Evolutionary conservation across 2,329 filamentous ascomycete genomes (phyloP).

Genomic region (Pseudocercospora vitis): DNA sequence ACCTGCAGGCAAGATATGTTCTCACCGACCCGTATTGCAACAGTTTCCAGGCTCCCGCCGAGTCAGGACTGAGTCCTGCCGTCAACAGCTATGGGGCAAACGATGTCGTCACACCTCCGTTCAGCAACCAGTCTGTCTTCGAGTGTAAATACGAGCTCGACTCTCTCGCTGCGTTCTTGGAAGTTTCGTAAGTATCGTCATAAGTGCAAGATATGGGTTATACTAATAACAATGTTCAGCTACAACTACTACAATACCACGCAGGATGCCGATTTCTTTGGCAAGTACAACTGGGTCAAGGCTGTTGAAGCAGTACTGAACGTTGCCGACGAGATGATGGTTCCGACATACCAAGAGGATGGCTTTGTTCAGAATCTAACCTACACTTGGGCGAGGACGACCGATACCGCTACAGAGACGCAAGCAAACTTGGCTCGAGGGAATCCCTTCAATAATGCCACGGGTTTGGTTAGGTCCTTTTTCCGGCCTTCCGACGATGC

Average conservation of each 20-base stretch:
- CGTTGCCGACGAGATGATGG: constrained; percentile 49
- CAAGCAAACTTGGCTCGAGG: constrained; percentile 55
- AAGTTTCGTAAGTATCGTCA: constrained; percentile 41
- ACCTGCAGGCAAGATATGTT: constrained; percentile 69
- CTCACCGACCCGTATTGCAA: constrained; percentile 58
- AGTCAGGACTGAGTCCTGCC: constrained; percentile 46
- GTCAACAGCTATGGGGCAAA: constrained; percentile 41
- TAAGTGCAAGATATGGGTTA: background rate
- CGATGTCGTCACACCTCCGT: constrained; percentile 47
- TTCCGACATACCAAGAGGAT: constrained; percentile 50
- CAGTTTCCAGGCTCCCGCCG: constrained; percentile 53
- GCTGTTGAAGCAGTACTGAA: constrained; percentile 48
- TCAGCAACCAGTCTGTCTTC: constrained; percentile 48
- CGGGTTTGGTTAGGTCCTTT: constrained; percentile 51
- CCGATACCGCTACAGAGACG: constrained; percentile 49
- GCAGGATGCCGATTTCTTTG: constrained; percentile 50
- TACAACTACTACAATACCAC: constrained; percentile 53
- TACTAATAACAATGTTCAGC: constrained; percentile 7
- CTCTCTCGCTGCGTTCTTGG: constrained; percentile 52
- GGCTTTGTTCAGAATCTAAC: constrained; percentile 47
- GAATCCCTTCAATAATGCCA: constrained; percentile 51
- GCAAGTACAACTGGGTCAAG: constrained; percentile 49
- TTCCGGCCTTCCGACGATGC: constrained; percentile 54
- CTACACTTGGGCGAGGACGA: constrained; percentile 49
- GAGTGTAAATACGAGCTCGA: constrained; percentile 58